phyloP scores from a whole-genome alignment of 139 green algal genomes.

The Mesotaenium endlicherianum region DNA sequence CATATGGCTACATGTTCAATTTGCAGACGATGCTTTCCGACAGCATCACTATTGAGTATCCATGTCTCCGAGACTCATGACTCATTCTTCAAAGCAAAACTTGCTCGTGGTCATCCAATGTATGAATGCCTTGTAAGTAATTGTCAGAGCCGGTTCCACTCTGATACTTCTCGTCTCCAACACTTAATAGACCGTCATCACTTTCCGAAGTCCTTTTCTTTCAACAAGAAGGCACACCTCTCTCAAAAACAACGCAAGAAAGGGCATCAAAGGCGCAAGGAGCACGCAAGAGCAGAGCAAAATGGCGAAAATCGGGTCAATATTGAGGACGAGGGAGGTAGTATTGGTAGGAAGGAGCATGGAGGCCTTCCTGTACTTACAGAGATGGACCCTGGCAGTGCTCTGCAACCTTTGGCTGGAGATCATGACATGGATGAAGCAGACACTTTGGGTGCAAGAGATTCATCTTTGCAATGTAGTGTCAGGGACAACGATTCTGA shows the following conservation, averaged over 20 bases:
- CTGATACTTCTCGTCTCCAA: slow-evolving; percentile 4
- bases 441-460: too few species aligned
- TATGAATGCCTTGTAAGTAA: slow-evolving; percentile 5
- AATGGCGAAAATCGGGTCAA: too few species aligned
- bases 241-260: slow-evolving; percentile 5
- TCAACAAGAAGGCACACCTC: neutral
- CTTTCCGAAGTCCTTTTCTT: neutral
- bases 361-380: too few species aligned
- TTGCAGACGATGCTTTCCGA: neutral
- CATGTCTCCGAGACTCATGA: slow-evolving; percentile 12
- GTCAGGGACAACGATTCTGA: too few species aligned
- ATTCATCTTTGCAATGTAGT: too few species aligned
- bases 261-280: neutral
- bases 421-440: too few species aligned
- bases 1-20: slow-evolving; percentile 12
- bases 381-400: too few species aligned
- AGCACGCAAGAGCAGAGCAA: too few species aligned
- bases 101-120: neutral
- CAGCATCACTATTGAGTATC: neutral
- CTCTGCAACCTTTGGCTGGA: too few species aligned
- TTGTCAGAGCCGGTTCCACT: neutral
- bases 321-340: too few species aligned
- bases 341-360: too few species aligned
- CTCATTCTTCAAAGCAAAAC: slow-evolving; percentile 5
- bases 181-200: slow-evolving; percentile 1